Evolutionary conservation across 106 monocot genomes (phyloP).

Genomic region (Gastrodia elata): DNA sequence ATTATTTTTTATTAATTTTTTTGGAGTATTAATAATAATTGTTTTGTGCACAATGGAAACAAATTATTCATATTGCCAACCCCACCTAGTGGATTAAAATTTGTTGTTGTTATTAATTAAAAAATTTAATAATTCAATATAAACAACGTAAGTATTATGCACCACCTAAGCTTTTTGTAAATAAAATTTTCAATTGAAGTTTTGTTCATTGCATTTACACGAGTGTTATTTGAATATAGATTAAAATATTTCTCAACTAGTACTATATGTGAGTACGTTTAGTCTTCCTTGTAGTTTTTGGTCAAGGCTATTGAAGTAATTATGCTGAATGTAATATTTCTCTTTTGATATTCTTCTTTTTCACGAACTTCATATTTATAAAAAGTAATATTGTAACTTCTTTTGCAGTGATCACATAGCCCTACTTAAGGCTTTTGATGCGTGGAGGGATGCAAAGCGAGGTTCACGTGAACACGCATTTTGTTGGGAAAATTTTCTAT

Average conservation of each 20-base stretch:
- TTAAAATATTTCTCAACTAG: not conserved
- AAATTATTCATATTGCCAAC: too few relatives aligned
- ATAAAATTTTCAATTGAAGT: too few relatives aligned
- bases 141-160: too few relatives aligned
- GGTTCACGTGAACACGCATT: conserved; percentile 69
- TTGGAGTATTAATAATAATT: too few relatives aligned
- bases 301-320: not conserved
- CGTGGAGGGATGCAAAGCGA: conserved; percentile 78
- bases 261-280: not conserved
- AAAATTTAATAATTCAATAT: too few relatives aligned
- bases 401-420: conserved; percentile 87
- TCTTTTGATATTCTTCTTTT: not conserved
- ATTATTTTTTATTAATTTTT: too few relatives aligned
- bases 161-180: too few relatives aligned
- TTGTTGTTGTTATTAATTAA: too few relatives aligned
- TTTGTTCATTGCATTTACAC: too few relatives aligned
- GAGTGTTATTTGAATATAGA: not conserved
- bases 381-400: not conserved
- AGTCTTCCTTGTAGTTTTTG: not conserved
- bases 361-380: not conserved
- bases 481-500: conserved; percentile 95
- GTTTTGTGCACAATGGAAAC: too few relatives aligned
- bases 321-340: too few relatives aligned
- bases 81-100: too few relatives aligned
- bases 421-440: conserved; percentile 80